A percentile compares a stretch with the other conserved stretches of the same genome.
Evolutionary conservation across 495 filamentous ascomycete species (phyloP).

Genomic region (Daldinia caldariorum): DNA sequence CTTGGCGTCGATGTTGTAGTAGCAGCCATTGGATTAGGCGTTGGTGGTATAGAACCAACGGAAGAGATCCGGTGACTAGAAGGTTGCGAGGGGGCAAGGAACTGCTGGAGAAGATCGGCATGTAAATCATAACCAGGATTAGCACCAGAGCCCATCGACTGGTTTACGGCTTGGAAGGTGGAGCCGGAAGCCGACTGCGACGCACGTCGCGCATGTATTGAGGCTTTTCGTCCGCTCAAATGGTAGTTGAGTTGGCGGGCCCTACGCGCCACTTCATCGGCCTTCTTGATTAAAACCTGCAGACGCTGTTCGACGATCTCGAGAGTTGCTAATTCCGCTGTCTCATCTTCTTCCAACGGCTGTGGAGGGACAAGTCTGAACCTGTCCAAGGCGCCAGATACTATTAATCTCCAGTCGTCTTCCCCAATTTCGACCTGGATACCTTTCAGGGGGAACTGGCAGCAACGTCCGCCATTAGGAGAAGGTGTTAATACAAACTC

Average conservation of each 20-base stretch:
- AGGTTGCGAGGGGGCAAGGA: conserved; percentile 45
- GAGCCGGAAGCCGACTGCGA: conserved; percentile 42
- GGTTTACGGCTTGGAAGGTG: conserved; percentile 44
- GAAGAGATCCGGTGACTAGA: conserved; percentile 43
- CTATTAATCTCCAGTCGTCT: conserved; percentile 84
- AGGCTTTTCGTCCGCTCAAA: conserved; percentile 76
- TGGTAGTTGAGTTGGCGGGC: conserved; percentile 85
- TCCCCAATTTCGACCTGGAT: conserved; percentile 85
- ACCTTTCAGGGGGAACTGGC: conserved; percentile 84
- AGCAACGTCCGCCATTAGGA: conserved; percentile 69
- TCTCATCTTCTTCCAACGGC: conserved; percentile 85
- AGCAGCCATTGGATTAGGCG: conserved; percentile 42
- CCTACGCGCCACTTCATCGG: conserved; percentile 80
- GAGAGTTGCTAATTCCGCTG: conserved; percentile 82
- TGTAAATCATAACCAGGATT: conserved; percentile 52
- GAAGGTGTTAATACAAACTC: conserved; percentile 79
- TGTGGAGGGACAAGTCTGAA: conserved; percentile 76
- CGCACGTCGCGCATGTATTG: conserved; percentile 59
- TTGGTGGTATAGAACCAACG: conserved; percentile 44
- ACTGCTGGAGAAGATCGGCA: conserved; percentile 56
- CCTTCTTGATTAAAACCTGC: conserved; percentile 76
- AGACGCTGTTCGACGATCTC: conserved; percentile 84
- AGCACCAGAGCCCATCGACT: conserved; percentile 31
- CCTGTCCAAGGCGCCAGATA: conserved; percentile 82
- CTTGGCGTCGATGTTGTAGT: conserved; percentile 45